phyloP scores from a whole-genome alignment of 768 basidiomycete genomes.

The Phanerodontia chrysosporium region DNA sequence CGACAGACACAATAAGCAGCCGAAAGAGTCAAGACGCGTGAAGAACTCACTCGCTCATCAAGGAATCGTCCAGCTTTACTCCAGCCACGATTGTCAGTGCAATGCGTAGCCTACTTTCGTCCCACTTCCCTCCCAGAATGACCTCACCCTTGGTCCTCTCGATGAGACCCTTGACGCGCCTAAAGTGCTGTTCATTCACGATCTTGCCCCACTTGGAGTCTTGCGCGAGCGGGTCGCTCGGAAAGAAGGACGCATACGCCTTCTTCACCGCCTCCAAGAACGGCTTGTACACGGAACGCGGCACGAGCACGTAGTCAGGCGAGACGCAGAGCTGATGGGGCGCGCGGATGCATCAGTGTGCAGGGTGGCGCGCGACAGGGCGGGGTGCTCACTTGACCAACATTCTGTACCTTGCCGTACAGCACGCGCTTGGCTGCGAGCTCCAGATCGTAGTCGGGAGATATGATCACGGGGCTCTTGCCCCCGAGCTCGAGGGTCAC shows the following conservation, averaged over 20 bases:
- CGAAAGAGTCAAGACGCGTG: background rate
- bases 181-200: slow-evolving; percentile 47
- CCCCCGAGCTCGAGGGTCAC: slow-evolving; percentile 38
- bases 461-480: slow-evolving; percentile 45
- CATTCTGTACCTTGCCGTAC: slow-evolving; percentile 54
- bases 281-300: slow-evolving; percentile 36
- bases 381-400: slow-evolving; percentile 14
- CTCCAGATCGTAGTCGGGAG: slow-evolving; percentile 37
- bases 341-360: background rate
- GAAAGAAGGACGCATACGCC: slow-evolving; percentile 46
- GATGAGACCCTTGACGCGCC: slow-evolving; percentile 49
- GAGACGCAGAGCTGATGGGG: slow-evolving; percentile 33
- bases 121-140: slow-evolving; percentile 45
- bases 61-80: slow-evolving; percentile 47
- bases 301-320: slow-evolving; percentile 44
- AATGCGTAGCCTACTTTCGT: slow-evolving; percentile 34
- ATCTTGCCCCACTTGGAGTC: slow-evolving; percentile 41
- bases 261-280: slow-evolving; percentile 42
- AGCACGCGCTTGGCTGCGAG: slow-evolving; percentile 61
- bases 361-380: background rate
- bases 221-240: slow-evolving; percentile 41
- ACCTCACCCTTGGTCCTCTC: slow-evolving; percentile 50
- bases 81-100: slow-evolving; percentile 57
- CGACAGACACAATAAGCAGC: background rate
- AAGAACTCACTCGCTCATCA: slow-evolving; percentile 51